These are phyloP conservation scores for Geosmithia putterillii DNA, from an alignment of 2,329 filamentous ascomycete species.

Conservation along the genomic window DNA sequence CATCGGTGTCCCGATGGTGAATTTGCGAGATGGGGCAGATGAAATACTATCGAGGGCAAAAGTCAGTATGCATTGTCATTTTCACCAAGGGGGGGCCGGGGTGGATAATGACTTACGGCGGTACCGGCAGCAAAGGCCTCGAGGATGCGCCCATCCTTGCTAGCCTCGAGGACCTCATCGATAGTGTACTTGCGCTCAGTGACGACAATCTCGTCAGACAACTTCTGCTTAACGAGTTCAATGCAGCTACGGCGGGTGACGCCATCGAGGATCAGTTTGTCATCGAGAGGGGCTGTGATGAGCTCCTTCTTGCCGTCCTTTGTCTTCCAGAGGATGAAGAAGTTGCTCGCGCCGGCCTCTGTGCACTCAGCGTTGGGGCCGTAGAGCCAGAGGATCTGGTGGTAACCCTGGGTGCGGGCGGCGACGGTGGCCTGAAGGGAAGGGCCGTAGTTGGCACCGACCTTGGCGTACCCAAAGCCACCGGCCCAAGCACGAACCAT, in stretches of 20 bases:
- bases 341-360: slow-evolving; percentile 85
- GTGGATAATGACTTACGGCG: slow-evolving; percentile 44
- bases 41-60: slow-evolving; percentile 44
- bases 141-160: slow-evolving; percentile 61
- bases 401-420: slow-evolving; percentile 60
- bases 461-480: slow-evolving; percentile 83
- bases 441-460: slow-evolving; percentile 89
- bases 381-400: slow-evolving; percentile 93
- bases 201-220: slow-evolving; percentile 51
- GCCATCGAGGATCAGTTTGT: slow-evolving; percentile 75
- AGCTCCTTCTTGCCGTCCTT: slow-evolving; percentile 45
- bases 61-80: slow-evolving; percentile 7
- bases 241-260: slow-evolving; percentile 76
- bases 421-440: slow-evolving; percentile 66
- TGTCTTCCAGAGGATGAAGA: slow-evolving; percentile 69
- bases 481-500: slow-evolving; percentile 87
- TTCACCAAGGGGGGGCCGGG: background rate
- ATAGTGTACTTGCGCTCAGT: slow-evolving; percentile 80
- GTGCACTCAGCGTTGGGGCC: slow-evolving; percentile 67
- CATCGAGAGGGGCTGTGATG: slow-evolving; percentile 72
- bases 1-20: slow-evolving; percentile 52
- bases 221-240: slow-evolving; percentile 54
- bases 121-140: slow-evolving; percentile 84
- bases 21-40: slow-evolving; percentile 57
- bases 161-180: slow-evolving; percentile 59